Evolutionary conservation across 1,139 yeast genomes (phyloP), one percentile per base, ranked within the genome.

Genomic region (Debaryomyces psychrophilus): DNA sequence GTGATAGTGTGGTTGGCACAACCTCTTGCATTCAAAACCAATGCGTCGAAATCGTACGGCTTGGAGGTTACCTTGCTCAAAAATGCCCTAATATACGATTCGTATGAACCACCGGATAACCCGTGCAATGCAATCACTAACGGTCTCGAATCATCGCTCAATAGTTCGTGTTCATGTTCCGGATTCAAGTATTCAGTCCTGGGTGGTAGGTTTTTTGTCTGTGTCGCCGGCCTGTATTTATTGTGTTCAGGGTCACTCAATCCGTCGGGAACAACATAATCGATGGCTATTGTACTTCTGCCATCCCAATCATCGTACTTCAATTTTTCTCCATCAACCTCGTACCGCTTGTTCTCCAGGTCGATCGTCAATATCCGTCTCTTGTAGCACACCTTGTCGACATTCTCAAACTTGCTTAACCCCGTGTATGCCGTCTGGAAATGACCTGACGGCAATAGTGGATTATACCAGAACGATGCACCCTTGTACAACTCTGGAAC

Each of bases 101-200:
- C 87, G 55, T 76, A 77, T 8, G 85, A 80, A 0, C 87, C 87
- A 14, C 87, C 87, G 8, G 85, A 76, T 38, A 82, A 68, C 2
- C 87, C 87, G 60, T 82, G 87, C 35, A 80, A 61, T 1, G 80
- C 77, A 43, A 82, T 67, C 18, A 82, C 60, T 55, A 82, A 67
- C 0, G 86, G 87, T 51, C 67, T 73, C 11, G 67, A 61, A 51
- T 78, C 79, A 25, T 62, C 64, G 2, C 61, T 49, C 34, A 71
- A 50, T 8, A 58, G 47, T 9, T 60, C 61, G 12, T 62, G 57
- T 44, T 75, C 81, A 14, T 55, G 50, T 4, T 54, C 48, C 0
- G 75, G 75, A 46, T 73, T 64, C 47, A 70, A 54, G 55, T 62
- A 76, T 50, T 67, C 66, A 0, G 81, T 77, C 42, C 79, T 59